Evolutionary conservation across 768 basidiomycete genomes (phyloP).

Genomic region (Lanmaoa rubissima): DNA sequence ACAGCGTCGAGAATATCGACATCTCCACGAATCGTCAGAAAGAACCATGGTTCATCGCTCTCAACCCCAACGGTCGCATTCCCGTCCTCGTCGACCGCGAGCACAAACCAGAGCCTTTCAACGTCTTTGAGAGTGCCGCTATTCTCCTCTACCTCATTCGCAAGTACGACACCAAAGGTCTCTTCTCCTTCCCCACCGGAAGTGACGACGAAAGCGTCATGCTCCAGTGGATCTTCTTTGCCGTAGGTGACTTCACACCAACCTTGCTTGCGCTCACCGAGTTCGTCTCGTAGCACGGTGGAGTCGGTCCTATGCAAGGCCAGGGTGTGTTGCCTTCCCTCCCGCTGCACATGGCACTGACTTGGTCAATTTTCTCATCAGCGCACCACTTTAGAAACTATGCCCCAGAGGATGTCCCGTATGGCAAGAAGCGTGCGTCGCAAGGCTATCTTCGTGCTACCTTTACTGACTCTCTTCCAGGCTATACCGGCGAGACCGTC

Average conservation of each 20-base stretch:
- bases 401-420: slow-evolving; percentile 68
- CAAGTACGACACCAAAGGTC: slow-evolving; percentile 74
- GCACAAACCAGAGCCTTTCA: slow-evolving; percentile 52
- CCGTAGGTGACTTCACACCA: slow-evolving; percentile 38
- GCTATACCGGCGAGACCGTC: slow-evolving; percentile 79
- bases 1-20: slow-evolving; percentile 52
- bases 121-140: slow-evolving; percentile 75
- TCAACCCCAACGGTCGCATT: slow-evolving; percentile 75
- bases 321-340: slow-evolving; percentile 37
- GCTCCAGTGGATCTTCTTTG: slow-evolving; percentile 87
- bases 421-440: slow-evolving; percentile 58
- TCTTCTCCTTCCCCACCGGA: slow-evolving; percentile 65
- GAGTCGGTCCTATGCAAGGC: slow-evolving; percentile 87
- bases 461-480: slow-evolving; percentile 33
- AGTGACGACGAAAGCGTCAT: slow-evolving; percentile 64
- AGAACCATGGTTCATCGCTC: slow-evolving; percentile 72
- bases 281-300: slow-evolving; percentile 56
- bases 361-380: slow-evolving; percentile 17
- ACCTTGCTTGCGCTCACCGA: neutral
- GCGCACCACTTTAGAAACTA: slow-evolving; percentile 69
- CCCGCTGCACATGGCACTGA: slow-evolving; percentile 4
- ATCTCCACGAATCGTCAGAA: slow-evolving; percentile 73
- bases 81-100: slow-evolving; percentile 63
- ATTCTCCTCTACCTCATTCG: slow-evolving; percentile 82
- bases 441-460: neutral